These are phyloP conservation scores for Ceratocystis lukuohia DNA, from an alignment of 2,329 filamentous ascomycete species.

Conservation along the genomic window DNA sequence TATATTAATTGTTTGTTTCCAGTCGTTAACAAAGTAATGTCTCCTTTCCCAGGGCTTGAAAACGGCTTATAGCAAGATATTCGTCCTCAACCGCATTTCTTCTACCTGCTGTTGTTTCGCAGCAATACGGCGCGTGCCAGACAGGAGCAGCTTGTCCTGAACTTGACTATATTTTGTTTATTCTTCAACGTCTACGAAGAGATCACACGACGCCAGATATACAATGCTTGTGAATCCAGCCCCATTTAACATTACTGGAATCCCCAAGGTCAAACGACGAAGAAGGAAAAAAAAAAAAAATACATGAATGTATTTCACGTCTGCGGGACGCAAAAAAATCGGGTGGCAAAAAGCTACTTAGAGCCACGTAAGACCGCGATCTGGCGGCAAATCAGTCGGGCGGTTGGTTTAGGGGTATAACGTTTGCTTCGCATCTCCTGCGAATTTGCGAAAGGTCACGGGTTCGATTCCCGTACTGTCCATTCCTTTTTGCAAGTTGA, in stretches of 20 bases:
- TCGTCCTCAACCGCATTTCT: no score
- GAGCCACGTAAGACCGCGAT: not conserved
- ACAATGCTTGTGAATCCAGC: no score
- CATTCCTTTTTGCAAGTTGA: not conserved
- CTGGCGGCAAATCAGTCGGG: not conserved
- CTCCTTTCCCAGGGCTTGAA: no score
- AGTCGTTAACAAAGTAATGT: no score
- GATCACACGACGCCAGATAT: not conserved
- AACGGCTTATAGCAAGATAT: no score
- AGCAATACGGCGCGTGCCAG: no score
- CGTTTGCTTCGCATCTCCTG: conserved; percentile 19
- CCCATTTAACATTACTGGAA: no score
- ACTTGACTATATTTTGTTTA: not conserved
- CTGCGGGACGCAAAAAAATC: not conserved
- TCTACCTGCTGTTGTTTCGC: no score
- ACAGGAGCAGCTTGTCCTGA: not conserved
- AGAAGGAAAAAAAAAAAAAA: no score
- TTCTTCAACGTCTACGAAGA: not conserved
- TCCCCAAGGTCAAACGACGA: no score
- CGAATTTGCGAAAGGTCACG: conserved; percentile 19
- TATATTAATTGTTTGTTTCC: no score
- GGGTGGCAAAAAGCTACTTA: not conserved
- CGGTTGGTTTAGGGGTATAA: conserved; percentile 20
- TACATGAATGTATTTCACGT: no score
- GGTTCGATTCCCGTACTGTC: conserved; percentile 20